phyloP scores from a whole-genome alignment of 768 basidiomycete genomes.

The Suillus paluster region DNA sequence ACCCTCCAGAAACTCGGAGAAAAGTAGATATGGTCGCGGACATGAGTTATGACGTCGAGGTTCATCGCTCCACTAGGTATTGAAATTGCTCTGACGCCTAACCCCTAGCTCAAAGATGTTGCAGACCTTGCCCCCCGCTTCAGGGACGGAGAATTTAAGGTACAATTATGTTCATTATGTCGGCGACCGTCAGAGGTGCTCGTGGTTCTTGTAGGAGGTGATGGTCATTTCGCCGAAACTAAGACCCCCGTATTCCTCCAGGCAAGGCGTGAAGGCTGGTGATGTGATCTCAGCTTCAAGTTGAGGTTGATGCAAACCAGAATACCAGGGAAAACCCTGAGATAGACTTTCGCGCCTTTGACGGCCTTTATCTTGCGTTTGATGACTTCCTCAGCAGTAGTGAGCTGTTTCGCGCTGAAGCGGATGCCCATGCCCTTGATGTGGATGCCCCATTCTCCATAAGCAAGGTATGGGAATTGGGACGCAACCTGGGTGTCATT shows the following conservation, averaged over 20 bases:
- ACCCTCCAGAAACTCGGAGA: not conserved
- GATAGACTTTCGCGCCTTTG: conserved; percentile 88
- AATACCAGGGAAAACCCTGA: conserved; percentile 97
- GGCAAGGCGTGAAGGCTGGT: too few species aligned
- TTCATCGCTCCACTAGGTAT: conserved; percentile 19
- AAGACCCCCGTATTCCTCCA: conserved; percentile 30
- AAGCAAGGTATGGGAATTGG: conserved; percentile 81
- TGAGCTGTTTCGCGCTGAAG: conserved; percentile 83
- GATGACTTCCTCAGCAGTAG: conserved; percentile 84
- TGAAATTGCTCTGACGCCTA: not conserved
- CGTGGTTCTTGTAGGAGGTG: conserved; percentile 43
- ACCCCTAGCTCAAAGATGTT: conserved; percentile 32
- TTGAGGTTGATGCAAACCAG: conserved; percentile 96
- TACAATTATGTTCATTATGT: conserved; percentile 24
- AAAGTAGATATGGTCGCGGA: conserved; percentile 16
- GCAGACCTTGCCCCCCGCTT: conserved; percentile 47
- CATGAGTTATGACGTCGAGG: conserved; percentile 49
- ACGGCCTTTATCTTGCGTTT: conserved; percentile 88
- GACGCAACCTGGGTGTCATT: conserved; percentile 88
- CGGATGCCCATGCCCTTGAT: conserved; percentile 83
- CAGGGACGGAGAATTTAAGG: conserved; percentile 55
- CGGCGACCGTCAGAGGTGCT: conserved; percentile 2
- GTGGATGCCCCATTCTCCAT: conserved; percentile 91
- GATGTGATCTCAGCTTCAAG: too few species aligned
- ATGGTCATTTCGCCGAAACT: conserved; percentile 49